Evolutionary conservation across 2,329 filamentous ascomycete species (phyloP), one percentile per base, ranked within the genome.

Genomic region (Graphilbum fragrans): DNA sequence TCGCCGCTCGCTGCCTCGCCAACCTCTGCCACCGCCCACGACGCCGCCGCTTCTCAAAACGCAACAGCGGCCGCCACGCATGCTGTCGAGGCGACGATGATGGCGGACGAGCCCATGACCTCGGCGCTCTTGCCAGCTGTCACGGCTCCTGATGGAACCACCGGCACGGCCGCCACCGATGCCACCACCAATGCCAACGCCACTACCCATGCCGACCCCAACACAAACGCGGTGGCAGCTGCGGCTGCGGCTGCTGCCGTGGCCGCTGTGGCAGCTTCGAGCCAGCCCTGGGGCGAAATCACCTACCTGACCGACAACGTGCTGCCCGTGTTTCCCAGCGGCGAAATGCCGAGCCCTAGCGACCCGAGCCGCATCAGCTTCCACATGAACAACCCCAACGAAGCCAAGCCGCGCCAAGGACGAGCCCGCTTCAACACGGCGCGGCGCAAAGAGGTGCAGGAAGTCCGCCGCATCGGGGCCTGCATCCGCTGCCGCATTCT

Each of bases 401-500:
- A 69, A 16, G 48, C 54, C 11, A 65, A 65, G 41, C 61, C 67
- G 2, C 67, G 68, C 16, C 67, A 78, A 49, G 66, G 68, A 8
- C 68, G 76, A 10, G 71, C 73, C 4, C 64, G 71, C 9, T 80
- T 80, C 48, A 72, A 69, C 18, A 63, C 72, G 5, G 61, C 61
- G 1, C 65, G 77, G n/a, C 65, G 77, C 19, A 77, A 74, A 52
- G 73, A 81, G 51, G 77, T 82, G 2, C 74, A 79, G 48, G 72
- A 76, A 47, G 73, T 81, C 19, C 70, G 77, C 20, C 76, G 77
- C 50, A 69, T 77, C 29, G 77, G 77, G 6, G 77, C 77, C 12
- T 82, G 77, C 49, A 78, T 80, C 40, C 65, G 77, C 35, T 82
- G 77, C 51, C 68, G 76, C 31, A 80, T 81, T 46, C 58, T 82